Evolutionary conservation across 2,329 filamentous ascomycete species (phyloP), one percentile per base, ranked within the genome.

Genomic region (Fusarium udum): DNA sequence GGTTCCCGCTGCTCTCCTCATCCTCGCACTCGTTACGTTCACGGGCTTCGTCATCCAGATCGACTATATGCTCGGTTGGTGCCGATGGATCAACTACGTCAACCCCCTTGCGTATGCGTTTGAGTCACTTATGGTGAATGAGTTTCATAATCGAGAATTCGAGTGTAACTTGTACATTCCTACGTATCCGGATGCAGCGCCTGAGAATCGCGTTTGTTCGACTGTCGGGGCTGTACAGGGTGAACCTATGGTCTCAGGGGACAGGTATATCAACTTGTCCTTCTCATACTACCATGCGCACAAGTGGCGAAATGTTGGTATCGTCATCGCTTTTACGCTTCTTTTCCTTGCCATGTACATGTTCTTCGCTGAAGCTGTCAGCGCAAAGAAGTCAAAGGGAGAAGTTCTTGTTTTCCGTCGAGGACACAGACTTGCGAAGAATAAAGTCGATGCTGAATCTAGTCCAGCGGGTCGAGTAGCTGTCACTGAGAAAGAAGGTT

Each of bases 71-170:
- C 83, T 88, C 18, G 88, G 86, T 3, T 93, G 91, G 90, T 88
- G 88, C 43, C 82, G 88, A 43, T 92, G 91, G 91, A 90, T 92
- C 67, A 89, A 88, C 67, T 91, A 91, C 73, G 81, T 92, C 52
- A 87, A 92, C 64, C 89, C 90, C 4, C 85, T 92, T 13, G 87
- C 86, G 1, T 92, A 92, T 69, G 88, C 85, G 0, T 93, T 92
- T 73, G 90, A 92, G 70, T 83, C 85, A 1, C 82, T 92, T 32
- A 89, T 91, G 88, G 83, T 88, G 63, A 92, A 92, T 75, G 91
- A 93, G 78, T 93, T 93, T 62, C 71, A 78, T n/a, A 69, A 66
- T 6, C 74, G 78, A 1, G 49, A 75, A 1, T 79, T 79, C 34
- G n/a, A 61, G 6, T 79, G 78, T 42, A 48, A 79, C 75, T 16